Evolutionary conservation across 2,329 filamentous ascomycete species (phyloP).

Genomic region (Fusarium cicatricum): DNA sequence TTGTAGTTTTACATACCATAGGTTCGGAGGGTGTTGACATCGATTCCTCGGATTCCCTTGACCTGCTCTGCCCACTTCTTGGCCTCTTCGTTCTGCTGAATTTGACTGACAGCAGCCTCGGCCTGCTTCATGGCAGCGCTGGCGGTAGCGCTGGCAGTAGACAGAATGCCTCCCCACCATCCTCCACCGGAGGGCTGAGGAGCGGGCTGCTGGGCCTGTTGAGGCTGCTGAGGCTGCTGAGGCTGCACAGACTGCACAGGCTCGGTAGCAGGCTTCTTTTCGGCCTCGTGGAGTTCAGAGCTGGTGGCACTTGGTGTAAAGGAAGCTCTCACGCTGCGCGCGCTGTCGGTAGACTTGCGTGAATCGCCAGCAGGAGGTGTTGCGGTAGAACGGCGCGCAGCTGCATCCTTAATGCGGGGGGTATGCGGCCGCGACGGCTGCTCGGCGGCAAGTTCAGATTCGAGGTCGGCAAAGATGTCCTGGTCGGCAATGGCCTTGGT

Average conservation of each 20-base stretch:
- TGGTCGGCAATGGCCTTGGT: slow-evolving; percentile 64
- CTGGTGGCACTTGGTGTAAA: slow-evolving; percentile 74
- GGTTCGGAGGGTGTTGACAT: slow-evolving; percentile 76
- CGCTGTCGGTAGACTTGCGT: slow-evolving; percentile 82
- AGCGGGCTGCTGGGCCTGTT: slow-evolving; percentile 39
- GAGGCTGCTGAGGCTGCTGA: slow-evolving; percentile 38
- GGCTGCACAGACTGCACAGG: slow-evolving; percentile 49
- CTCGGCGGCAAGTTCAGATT: slow-evolving; percentile 74
- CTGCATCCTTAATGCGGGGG: slow-evolving; percentile 71
- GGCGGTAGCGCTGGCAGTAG: slow-evolving; percentile 84
- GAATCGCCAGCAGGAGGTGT: slow-evolving; percentile 66
- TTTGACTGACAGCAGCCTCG: slow-evolving; percentile 91
- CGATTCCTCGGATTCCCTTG: slow-evolving; percentile 66
- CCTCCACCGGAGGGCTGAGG: slow-evolving; percentile 65
- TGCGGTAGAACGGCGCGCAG: slow-evolving; percentile 55
- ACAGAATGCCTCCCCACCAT: slow-evolving; percentile 89
- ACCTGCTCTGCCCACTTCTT: slow-evolving; percentile 97
- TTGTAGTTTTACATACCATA: slow-evolving; percentile 44
- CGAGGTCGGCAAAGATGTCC: slow-evolving; percentile 88
- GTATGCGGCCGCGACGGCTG: slow-evolving; percentile 82
- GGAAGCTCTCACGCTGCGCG: slow-evolving; percentile 73
- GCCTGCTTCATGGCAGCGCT: slow-evolving; percentile 90
- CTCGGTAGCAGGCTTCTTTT: slow-evolving; percentile 59
- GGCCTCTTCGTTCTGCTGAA: slow-evolving; percentile 95
- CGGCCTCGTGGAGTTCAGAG: slow-evolving; percentile 66